A percentile compares a stretch with the other conserved stretches of the same genome.
These are phyloP conservation scores for Coelastrella sp. DNA, from an alignment of 139 green algal species.

Conservation along the genomic window DNA sequence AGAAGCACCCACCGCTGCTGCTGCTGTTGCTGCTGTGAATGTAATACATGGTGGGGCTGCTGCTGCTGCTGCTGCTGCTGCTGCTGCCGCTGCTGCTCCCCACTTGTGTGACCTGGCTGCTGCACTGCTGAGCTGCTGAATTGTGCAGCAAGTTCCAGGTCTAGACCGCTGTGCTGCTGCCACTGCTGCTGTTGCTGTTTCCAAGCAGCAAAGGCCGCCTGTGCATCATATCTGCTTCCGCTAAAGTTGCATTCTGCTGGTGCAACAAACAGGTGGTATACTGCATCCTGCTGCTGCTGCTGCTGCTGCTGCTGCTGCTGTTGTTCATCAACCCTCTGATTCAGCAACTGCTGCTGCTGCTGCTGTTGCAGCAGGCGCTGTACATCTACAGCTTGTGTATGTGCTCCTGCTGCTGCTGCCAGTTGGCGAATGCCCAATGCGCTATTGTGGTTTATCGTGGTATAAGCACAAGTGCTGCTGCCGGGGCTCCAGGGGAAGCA, in stretches of 20 bases:
- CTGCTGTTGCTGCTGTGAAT: no score
- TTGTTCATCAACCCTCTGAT: no score
- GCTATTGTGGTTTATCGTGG: constrained; percentile 85
- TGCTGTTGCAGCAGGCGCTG: constrained; percentile 11
- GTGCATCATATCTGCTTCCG: constrained; percentile 53
- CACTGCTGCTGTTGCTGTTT: constrained; percentile 15
- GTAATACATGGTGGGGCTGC: no score
- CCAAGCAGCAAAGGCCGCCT: background rate
- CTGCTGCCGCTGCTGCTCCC: no score
- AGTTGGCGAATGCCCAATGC: constrained; percentile 86
- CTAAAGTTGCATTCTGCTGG: constrained; percentile 93
- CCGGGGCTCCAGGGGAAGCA: constrained; percentile 80
- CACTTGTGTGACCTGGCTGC: no score
- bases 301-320: constrained; percentile 43
- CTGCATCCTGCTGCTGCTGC: constrained; percentile 39
- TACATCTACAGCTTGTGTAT: constrained; percentile 40
- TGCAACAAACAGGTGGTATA: constrained; percentile 78
- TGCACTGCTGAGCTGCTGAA: no score
- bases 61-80: no score
- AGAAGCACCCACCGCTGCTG: constrained; percentile 78
- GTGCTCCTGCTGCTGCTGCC: constrained; percentile 65
- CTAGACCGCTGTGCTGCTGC: background rate
- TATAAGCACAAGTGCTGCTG: constrained; percentile 69
- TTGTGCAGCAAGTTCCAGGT: no score
- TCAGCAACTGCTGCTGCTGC: constrained; percentile 22